Conservation (phyloP, 2,329 filamentous ascomycete species). For the Diaporthe destruens region DNA sequence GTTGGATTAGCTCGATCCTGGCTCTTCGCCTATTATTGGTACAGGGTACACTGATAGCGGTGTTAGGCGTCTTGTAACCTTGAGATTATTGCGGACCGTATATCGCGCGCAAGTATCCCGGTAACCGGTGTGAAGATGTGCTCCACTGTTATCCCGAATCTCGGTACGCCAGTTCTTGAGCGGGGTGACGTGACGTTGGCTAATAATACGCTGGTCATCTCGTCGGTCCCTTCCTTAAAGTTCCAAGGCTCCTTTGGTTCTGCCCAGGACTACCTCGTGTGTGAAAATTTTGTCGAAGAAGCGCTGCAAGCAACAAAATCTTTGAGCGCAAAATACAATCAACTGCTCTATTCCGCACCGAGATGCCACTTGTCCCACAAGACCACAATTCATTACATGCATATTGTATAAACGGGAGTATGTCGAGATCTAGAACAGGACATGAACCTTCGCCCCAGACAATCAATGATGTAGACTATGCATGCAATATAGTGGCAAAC, state of each 20-base stretch:
- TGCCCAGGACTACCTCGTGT: background rate
- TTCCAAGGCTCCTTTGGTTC: background rate
- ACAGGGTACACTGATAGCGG: background rate
- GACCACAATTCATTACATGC: background rate
- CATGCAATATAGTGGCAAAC: background rate
- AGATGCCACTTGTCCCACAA: background rate
- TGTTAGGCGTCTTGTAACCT: background rate
- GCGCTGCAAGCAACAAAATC: background rate
- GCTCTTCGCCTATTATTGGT: background rate
- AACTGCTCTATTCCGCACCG: background rate
- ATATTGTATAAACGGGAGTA: background rate
- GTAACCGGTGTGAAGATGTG: constrained; percentile 2
- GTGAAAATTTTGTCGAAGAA: background rate
- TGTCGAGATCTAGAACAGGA: background rate
- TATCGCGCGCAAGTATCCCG: background rate
- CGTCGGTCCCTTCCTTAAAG: background rate
- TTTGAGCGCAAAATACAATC: background rate
- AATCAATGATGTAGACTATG: background rate
- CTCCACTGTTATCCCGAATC: constrained; percentile 4
- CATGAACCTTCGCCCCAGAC: background rate
- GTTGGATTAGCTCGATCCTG: background rate
- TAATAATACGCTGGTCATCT: background rate
- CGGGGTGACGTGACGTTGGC: background rate
- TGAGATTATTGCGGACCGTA: background rate
- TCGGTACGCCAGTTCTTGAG: background rate